Base-by-base conservation (phyloP, 1,284 basidiomycete species). In the Cryptococcus sp. region DNA sequence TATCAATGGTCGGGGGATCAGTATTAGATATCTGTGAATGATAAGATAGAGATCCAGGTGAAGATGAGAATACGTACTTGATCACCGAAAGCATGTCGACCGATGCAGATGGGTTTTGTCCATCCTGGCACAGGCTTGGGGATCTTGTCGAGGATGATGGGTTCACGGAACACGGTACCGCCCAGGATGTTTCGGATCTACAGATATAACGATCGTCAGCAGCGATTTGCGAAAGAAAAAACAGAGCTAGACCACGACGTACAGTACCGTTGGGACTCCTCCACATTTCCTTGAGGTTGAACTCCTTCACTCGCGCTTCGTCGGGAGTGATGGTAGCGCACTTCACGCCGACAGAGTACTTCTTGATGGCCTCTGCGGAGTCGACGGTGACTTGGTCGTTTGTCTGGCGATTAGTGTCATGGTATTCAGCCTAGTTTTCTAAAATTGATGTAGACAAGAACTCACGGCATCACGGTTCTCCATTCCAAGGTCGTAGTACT, bases 321-420 rank as follows among this genome's bases (percentile, higher is more conserved):
- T 99, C 95, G 15, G 95, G 95, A 3, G 95, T 98, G 82, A 99
- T 98, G 54, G 95, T 98, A 52, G 96, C 95, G 81, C 95, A 99
- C 81, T 83, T 78, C 59, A 72, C 70, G 53, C 92, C 93, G 67
- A 97, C 93, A 67, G 88, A 88, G 84, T 94, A 87, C 79, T 80
- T 84, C 61, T 88, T 83, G 73, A 93, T 93, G 48, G 93, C 93
- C 73, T 97, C 87, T 16, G 96, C 94, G 35, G 93, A 90, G 16
- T 97, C 93, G 64, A 93, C 78, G 17, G 96, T 99, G 54, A 99
- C 88, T 80, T 90, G 82, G 82, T 99, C 96, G 72, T 94, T 87
- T 42, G 96, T 99, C 89, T 93, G 65, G 2, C 25, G 7, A 42
- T 53, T 45, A 50, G 53, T 53, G 10, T 39, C 45, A 53, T 23